phyloP scores from a whole-genome alignment of 2,329 filamentous ascomycete species.

The Cytospora piceae region DNA sequence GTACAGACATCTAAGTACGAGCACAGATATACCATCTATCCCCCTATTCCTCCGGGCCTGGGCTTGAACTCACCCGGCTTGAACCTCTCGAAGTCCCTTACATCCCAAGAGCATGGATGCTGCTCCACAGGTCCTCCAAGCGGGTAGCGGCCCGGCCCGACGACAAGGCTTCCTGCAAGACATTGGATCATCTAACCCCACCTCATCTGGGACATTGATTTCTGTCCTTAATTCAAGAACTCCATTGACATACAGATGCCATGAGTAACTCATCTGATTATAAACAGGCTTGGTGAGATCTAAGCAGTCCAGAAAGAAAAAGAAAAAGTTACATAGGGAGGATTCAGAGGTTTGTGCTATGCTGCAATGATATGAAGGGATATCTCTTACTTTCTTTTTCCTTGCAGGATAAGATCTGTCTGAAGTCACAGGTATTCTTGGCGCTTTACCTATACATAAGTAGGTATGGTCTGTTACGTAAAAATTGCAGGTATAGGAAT shows the following conservation, averaged over 20 bases:
- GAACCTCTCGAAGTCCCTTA: background rate
- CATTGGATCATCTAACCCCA: background rate
- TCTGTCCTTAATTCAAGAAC: background rate
- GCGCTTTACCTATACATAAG: too few species aligned
- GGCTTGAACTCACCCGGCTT: background rate
- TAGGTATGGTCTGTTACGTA: too few species aligned
- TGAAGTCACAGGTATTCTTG: too few species aligned
- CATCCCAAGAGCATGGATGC: background rate
- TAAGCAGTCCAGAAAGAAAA: too few species aligned
- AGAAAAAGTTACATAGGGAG: too few species aligned
- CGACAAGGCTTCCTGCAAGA: conserved; percentile 1
- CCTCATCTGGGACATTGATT: background rate
- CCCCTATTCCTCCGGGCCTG: background rate
- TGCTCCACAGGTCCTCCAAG: background rate
- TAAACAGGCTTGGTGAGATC: too few species aligned
- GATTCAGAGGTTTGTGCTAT: too few species aligned
- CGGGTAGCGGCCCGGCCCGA: conserved; percentile 1
- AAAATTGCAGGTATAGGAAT: too few species aligned
- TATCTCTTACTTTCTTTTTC: too few species aligned
- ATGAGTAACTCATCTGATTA: background rate
- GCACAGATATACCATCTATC: background rate
- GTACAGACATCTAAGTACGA: background rate
- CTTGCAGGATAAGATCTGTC: too few species aligned
- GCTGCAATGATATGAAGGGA: too few species aligned
- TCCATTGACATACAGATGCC: background rate